Percentiles rank a stretch among this genome's conserved stretches.
Conservation (phyloP, 345 rosid species). For the Populus nigra region DNA sequence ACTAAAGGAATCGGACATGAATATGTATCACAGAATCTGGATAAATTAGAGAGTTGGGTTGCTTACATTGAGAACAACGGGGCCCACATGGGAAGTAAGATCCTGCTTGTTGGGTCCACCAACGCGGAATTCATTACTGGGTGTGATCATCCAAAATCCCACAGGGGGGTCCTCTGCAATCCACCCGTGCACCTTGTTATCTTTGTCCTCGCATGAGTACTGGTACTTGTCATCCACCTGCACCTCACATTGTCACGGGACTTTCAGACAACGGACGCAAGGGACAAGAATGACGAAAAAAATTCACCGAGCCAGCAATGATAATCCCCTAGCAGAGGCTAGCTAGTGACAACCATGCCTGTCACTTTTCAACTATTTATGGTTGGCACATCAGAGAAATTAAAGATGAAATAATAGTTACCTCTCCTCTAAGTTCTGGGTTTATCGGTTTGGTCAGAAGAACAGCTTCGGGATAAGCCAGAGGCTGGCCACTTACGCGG, state of each 20-base stretch:
- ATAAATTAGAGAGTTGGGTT: too few relatives aligned
- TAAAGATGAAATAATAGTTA: not conserved
- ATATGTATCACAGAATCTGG: too few relatives aligned
- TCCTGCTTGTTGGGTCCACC: slow-evolving; percentile 23
- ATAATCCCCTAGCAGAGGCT: too few relatives aligned
- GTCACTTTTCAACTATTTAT: not conserved
- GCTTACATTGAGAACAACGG: slow-evolving; percentile 14
- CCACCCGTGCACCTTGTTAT: slow-evolving; percentile 22
- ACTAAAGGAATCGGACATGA: not conserved
- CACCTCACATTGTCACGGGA: not conserved
- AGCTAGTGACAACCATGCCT: not conserved
- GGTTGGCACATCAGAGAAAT: not conserved
- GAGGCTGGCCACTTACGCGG: not conserved
- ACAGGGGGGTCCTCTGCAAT: slow-evolving; percentile 9
- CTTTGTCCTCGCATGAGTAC: slow-evolving; percentile 19
- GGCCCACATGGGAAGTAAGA: slow-evolving; percentile 25
- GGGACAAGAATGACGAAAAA: not conserved
- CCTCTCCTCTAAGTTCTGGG: slow-evolving; percentile 19
- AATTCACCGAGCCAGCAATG: not conserved
- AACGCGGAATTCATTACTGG: slow-evolving; percentile 11
- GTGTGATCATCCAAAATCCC: slow-evolving; percentile 23
- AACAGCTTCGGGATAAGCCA: slow-evolving; percentile 19
- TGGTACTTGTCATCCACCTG: slow-evolving; percentile 32
- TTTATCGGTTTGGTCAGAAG: slow-evolving; percentile 11
- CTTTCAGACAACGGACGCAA: not conserved